Conservation (phyloP, 2,329 filamentous ascomycete species). For the Dactylellina parvicollis region DNA sequence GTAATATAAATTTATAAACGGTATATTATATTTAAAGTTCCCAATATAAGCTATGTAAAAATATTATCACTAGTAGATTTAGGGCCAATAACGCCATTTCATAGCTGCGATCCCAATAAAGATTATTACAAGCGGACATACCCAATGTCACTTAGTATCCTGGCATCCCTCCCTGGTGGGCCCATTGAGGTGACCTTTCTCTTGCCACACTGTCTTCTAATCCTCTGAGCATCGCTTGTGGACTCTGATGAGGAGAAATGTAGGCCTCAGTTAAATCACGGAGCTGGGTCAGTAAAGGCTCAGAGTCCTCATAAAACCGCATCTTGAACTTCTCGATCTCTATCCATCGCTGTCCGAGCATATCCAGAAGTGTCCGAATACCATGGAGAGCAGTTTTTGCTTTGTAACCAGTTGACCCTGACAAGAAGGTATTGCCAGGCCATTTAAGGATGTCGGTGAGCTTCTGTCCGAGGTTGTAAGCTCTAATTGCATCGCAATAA, state of each 20-base stretch:
- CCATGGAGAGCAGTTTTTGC: conserved; percentile 39
- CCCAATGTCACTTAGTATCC: conserved; percentile 12
- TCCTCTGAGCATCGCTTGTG: conserved; percentile 46
- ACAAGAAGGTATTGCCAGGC: conserved; percentile 43
- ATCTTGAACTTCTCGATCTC: conserved; percentile 51
- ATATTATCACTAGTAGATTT: too few relatives aligned
- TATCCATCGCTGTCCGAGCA: conserved; percentile 40
- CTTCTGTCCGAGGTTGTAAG: conserved; percentile 49
- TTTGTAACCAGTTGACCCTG: conserved; percentile 30
- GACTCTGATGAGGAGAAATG: conserved; percentile 47
- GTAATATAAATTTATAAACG: too few relatives aligned
- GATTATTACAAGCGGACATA: neutral
- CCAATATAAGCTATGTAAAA: too few relatives aligned
- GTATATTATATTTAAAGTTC: too few relatives aligned
- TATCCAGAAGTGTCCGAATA: conserved; percentile 42
- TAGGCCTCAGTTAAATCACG: conserved; percentile 41
- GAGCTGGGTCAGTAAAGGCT: conserved; percentile 34
- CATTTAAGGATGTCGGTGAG: conserved; percentile 48
- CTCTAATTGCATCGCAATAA: conserved; percentile 52
- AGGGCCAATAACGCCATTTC: conserved; percentile 18
- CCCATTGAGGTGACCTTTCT: conserved; percentile 44
- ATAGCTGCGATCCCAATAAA: neutral
- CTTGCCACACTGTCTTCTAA: conserved; percentile 46
- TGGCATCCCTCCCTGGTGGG: conserved; percentile 38
- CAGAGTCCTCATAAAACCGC: conserved; percentile 47